Evolutionary conservation across 2,329 filamentous ascomycete genomes (phyloP).

Genomic region (Cercospora sp.): DNA sequence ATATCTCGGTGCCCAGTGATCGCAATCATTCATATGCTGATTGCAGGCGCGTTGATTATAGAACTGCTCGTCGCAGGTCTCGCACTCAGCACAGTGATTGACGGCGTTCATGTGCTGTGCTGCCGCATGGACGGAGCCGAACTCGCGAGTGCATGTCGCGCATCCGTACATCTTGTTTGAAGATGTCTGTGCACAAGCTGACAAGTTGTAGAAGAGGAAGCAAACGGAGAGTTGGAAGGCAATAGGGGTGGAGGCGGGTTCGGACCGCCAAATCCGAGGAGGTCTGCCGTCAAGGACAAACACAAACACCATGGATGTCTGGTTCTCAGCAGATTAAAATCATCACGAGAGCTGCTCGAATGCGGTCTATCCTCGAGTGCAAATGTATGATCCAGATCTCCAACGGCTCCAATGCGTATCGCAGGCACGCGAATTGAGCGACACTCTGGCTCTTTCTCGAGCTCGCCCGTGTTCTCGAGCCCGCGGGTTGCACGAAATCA

Average conservation of each 20-base stretch:
- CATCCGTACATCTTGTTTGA: slow-evolving; percentile 12
- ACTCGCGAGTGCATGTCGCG: slow-evolving; percentile 23
- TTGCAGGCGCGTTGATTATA: slow-evolving; percentile 26
- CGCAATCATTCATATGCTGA: slow-evolving; percentile 38
- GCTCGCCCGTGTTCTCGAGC: too few relatives aligned
- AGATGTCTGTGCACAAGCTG: neutral
- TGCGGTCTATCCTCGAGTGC: too few relatives aligned
- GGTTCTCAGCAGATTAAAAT: neutral
- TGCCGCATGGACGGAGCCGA: slow-evolving; percentile 14
- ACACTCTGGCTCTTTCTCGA: too few relatives aligned
- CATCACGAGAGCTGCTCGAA: neutral
- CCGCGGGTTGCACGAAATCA: too few relatives aligned
- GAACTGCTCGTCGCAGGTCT: slow-evolving; percentile 36
- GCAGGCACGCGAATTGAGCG: too few relatives aligned
- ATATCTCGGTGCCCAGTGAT: slow-evolving; percentile 32
- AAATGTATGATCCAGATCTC: too few relatives aligned
- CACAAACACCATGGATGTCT: neutral
- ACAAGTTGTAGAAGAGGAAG: neutral
- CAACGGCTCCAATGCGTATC: too few relatives aligned
- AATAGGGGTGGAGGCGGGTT: neutral
- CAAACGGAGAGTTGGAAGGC: neutral
- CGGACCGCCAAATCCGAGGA: neutral
- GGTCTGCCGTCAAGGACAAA: neutral
- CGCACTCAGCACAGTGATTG: slow-evolving; percentile 32
- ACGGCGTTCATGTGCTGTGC: slow-evolving; percentile 24